Evolutionary conservation across 306 rosid species (phyloP).

Genomic region (Fagus sylvatica): DNA sequence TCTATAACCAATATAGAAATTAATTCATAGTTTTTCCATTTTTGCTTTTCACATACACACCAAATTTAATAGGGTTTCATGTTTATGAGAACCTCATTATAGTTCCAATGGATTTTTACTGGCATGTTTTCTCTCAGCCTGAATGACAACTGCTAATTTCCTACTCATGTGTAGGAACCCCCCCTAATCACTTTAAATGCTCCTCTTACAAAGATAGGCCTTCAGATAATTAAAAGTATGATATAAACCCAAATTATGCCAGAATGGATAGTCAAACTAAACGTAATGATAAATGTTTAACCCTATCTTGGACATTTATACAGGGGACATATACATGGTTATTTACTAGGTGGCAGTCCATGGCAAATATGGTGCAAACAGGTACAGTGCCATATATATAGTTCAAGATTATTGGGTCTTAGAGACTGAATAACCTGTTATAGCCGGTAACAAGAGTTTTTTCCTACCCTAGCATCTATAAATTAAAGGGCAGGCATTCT

Average conservation of each 20-base stretch:
- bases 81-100: background rate
- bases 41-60: background rate
- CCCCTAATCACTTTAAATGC: background rate
- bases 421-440: too few species aligned
- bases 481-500: too few species aligned
- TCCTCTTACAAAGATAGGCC: too few species aligned
- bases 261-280: background rate
- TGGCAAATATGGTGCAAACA: background rate
- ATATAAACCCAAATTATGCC: background rate
- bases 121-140: background rate
- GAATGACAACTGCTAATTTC: background rate
- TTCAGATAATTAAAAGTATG: background rate
- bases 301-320: background rate
- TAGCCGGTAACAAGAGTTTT: too few species aligned
- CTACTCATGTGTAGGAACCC: background rate
- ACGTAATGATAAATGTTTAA: background rate
- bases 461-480: too few species aligned
- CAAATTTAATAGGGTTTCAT: background rate
- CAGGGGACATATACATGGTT: background rate
- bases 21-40: background rate
- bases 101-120: background rate
- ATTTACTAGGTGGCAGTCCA: background rate
- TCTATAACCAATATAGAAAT: background rate
- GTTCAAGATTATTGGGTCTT: too few species aligned
- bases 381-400: background rate